These are phyloP conservation scores for Rhizopus microsporus DNA, from an alignment of 371 early-diverging fungal genomes.

Conservation along the genomic window DNA sequence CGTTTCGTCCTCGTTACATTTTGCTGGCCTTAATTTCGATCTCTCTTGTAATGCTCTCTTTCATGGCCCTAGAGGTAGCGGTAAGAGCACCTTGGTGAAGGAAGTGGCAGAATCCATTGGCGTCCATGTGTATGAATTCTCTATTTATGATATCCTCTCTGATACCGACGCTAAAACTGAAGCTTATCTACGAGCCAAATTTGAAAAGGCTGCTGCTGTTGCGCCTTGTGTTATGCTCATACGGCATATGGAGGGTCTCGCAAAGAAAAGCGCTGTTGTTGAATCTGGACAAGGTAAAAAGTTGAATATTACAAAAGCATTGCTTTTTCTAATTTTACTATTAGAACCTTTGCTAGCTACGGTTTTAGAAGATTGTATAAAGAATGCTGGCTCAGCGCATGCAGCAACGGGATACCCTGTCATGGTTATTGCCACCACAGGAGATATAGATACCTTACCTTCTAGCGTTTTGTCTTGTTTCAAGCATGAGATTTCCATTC, in stretches of 20 bases:
- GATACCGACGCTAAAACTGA: conserved; percentile 83
- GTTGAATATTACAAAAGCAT: background rate
- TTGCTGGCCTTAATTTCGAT: conserved; percentile 65
- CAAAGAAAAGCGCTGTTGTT: conserved; percentile 64
- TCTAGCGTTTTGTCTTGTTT: conserved; percentile 72
- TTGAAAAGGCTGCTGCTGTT: conserved; percentile 75
- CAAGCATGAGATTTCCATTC: conserved; percentile 72
- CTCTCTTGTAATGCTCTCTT: conserved; percentile 75
- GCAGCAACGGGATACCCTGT: conserved; percentile 68
- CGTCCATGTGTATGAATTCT: conserved; percentile 72
- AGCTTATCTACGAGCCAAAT: conserved; percentile 68
- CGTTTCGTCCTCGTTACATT: conserved; percentile 74
- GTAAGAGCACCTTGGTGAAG: conserved; percentile 72
- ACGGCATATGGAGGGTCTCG: conserved; percentile 79
- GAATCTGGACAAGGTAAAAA: conserved; percentile 68
- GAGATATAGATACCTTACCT: conserved; percentile 75
- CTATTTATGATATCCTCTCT: conserved; percentile 74
- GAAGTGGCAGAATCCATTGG: conserved; percentile 73
- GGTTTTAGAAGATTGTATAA: conserved; percentile 68
- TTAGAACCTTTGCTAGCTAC: conserved; percentile 65
- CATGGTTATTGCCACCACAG: conserved; percentile 77
- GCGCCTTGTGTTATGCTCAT: conserved; percentile 83
- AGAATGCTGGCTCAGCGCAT: conserved; percentile 55
- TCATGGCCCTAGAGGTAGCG: conserved; percentile 85
- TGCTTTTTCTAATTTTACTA: too few species aligned